phyloP scores from a whole-genome alignment of 2,329 filamentous ascomycete species.

The Claviceps sp. region DNA sequence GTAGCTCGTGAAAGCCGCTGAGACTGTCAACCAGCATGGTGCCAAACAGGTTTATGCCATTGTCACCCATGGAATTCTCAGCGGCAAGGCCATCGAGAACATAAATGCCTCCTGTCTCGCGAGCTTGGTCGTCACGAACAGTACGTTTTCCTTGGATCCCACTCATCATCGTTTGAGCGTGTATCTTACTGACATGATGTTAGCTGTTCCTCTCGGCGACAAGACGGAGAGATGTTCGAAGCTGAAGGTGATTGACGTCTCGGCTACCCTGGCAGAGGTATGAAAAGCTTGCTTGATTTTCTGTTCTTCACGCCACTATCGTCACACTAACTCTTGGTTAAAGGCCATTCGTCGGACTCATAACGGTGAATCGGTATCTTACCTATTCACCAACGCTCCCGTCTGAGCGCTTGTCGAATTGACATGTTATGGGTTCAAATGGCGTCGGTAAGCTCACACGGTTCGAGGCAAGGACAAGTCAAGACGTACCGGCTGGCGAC shows the following conservation, averaged over 20 bases:
- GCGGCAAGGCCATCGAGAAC: constrained; percentile 75
- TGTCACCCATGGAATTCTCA: constrained; percentile 87
- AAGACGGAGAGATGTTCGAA: constrained; percentile 68
- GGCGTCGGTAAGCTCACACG: background rate
- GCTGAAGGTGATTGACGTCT: constrained; percentile 85
- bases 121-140: constrained; percentile 83
- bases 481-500: too few relatives aligned
- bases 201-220: constrained; percentile 44
- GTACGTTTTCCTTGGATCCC: constrained; percentile 17
- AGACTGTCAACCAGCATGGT: constrained; percentile 75
- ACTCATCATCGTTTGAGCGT: background rate
- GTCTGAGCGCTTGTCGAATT: constrained; percentile 18
- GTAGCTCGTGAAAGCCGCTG: constrained; percentile 63
- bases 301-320: background rate
- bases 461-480: background rate
- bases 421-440: background rate
- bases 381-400: constrained; percentile 55
- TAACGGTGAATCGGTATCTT: constrained; percentile 52
- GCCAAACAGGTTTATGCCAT: constrained; percentile 85
- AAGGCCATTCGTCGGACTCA: constrained; percentile 55
- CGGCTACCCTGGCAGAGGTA: constrained; percentile 60
- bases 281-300: constrained; percentile 2
- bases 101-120: constrained; percentile 66
- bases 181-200: constrained; percentile 11
- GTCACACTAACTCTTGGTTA: background rate